These are phyloP conservation scores for Aphanomyces cochlioides DNA, from an alignment of 352 stramenopile genomes.

Conservation along the genomic window DNA sequence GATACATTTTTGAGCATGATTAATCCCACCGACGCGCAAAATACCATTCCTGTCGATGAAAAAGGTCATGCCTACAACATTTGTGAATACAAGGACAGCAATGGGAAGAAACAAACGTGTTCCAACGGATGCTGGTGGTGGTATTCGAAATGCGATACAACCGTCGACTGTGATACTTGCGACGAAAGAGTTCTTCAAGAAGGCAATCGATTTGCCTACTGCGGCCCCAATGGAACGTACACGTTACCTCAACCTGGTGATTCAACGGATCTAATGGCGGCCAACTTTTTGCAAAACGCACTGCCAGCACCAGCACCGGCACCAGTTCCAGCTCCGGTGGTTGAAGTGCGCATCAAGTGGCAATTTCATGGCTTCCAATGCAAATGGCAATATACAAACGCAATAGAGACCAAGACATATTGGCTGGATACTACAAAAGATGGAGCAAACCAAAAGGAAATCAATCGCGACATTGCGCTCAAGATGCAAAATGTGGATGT, in stretches of 20 bases:
- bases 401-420: background rate
- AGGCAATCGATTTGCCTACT: background rate
- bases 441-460: background rate
- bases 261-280: no score
- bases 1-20: background rate
- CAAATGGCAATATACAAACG: background rate
- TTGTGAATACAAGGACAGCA: background rate
- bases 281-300: background rate
- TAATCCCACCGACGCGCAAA: background rate
- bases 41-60: background rate
- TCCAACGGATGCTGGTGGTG: background rate
- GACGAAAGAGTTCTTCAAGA: background rate
- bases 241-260: background rate
- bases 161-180: background rate
- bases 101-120: background rate
- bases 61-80: background rate
- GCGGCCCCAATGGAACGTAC: background rate
- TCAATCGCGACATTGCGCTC: background rate
- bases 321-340: no score
- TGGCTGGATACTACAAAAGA: background rate
- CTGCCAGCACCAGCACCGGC: background rate
- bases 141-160: background rate
- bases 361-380: background rate
- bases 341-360: slow-evolving; percentile 2
- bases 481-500: slow-evolving; percentile 16